Evolutionary conservation across 768 basidiomycete genomes (phyloP).

Genomic region (Mycena haematopus): DNA sequence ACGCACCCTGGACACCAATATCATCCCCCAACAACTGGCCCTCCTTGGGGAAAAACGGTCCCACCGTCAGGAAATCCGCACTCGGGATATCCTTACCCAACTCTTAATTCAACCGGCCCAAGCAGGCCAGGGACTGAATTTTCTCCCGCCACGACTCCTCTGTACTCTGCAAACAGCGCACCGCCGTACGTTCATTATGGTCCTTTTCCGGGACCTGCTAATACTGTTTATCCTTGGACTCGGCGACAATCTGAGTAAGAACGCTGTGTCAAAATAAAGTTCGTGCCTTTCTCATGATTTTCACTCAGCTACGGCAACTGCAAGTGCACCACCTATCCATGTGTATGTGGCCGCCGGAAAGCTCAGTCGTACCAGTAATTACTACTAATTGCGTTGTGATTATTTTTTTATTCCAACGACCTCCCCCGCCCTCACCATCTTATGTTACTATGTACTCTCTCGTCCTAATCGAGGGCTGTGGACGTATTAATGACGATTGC

Average conservation of each 20-base stretch:
- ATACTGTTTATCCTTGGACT: slow-evolving; percentile 24
- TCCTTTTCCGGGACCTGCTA: slow-evolving; percentile 21
- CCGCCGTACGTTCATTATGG: slow-evolving; percentile 19
- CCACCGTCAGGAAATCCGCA: not conserved
- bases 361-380: not conserved
- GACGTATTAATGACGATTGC: too few species aligned
- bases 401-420: too few species aligned
- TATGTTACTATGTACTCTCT: too few species aligned
- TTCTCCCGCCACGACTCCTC: not conserved
- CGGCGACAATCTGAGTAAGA: not conserved
- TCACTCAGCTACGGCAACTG: slow-evolving; percentile 3
- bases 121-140: not conserved
- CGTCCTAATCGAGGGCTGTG: too few species aligned
- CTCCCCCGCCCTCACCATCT: too few species aligned
- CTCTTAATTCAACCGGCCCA: not conserved
- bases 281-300: not conserved
- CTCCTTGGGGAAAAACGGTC: not conserved
- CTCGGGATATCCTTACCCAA: not conserved
- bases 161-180: not conserved
- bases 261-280: not conserved
- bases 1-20: slow-evolving; percentile 2
- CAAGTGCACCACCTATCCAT: slow-evolving; percentile 2
- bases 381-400: too few species aligned
- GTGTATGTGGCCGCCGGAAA: slow-evolving; percentile 12
- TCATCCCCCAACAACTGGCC: not conserved